Conservation (phyloP, 2,329 filamentous ascomycete species). For the Beauveria asiatica region DNA sequence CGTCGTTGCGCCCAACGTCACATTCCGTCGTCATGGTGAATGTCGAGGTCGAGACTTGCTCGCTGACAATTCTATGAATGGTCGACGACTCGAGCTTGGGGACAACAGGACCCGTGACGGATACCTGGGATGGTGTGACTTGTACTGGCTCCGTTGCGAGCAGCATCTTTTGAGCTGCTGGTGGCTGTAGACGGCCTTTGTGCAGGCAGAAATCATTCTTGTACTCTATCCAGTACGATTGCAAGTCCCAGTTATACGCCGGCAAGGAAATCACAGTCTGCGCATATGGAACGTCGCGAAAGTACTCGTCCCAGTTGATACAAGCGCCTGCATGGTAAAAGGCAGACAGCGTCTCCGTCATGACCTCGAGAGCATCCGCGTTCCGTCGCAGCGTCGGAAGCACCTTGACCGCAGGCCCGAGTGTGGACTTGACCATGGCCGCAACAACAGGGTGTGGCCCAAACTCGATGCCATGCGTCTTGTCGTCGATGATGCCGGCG, state of each 20-base stretch:
- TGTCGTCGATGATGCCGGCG: background rate
- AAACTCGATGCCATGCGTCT: background rate
- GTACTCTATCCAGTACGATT: background rate
- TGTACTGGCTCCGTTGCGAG: background rate
- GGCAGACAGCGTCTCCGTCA: background rate
- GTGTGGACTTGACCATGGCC: background rate
- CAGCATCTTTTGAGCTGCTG: too few species aligned
- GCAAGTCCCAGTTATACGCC: background rate
- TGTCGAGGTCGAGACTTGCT: background rate
- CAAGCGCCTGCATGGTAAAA: background rate
- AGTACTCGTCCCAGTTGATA: background rate
- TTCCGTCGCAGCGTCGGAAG: background rate
- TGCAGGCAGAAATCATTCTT: background rate
- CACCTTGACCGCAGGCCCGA: background rate
- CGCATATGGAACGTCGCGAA: background rate
- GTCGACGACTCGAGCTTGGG: background rate
- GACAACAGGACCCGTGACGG: background rate
- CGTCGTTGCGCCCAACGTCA: background rate
- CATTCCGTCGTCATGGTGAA: background rate
- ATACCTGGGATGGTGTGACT: background rate
- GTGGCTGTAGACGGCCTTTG: background rate
- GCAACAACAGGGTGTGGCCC: background rate
- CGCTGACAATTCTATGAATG: background rate
- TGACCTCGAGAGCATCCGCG: background rate
- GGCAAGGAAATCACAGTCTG: background rate